Base-by-base conservation (phyloP, 2,329 filamentous ascomycete species). In the Neoarthrinium moseri region DNA sequence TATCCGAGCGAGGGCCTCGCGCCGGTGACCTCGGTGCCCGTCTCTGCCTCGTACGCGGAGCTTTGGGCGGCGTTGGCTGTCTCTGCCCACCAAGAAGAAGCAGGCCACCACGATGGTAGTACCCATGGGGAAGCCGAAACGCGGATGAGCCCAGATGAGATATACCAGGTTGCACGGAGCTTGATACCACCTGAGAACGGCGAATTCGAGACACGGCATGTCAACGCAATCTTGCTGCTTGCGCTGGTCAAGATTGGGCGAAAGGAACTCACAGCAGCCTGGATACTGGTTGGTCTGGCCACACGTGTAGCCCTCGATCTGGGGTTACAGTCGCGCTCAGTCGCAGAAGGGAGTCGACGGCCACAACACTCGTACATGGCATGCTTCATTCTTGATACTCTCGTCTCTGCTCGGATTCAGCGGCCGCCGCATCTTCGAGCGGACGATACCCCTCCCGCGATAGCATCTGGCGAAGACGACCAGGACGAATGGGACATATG, bases 401-500 rank as follows among this genome's bases (percentile, higher is more conserved):
- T 84, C 18, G 60, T 83, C 12, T 75, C 78, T 7, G 60, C 77
- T 15, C 69, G 75, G 7, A 66, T 82, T 4, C 65, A 71, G n/a
- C 70, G 70, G 26, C 64, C 69, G 8, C 70, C 77, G 2, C 75
- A 78, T 56, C 68, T 84, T 6, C 66, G 66, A 45, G 58, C 64
- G 8, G 67, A 70, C 12, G 74, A 80, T 42, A 60, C 80, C 21
- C 62, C 69, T n/a, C 61, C 64, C 29, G 59, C 62, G 41, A 48
- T 73, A 23, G 74, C 74, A 8, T 62, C 66, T 3, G 67, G 86
- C 3, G 83, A 87, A 60, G 82, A 87, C 54, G 83, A 83, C 2
- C 66, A 85, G 17, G 86, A 89, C 56, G 85, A 89, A 65, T 89
- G 86, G 86, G 81, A 86, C 52, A 81, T 83, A 2, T 90, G 86